Conservation (phyloP, 2,329 filamentous ascomycete genomes). For the Fusarium fracticaudum region DNA sequence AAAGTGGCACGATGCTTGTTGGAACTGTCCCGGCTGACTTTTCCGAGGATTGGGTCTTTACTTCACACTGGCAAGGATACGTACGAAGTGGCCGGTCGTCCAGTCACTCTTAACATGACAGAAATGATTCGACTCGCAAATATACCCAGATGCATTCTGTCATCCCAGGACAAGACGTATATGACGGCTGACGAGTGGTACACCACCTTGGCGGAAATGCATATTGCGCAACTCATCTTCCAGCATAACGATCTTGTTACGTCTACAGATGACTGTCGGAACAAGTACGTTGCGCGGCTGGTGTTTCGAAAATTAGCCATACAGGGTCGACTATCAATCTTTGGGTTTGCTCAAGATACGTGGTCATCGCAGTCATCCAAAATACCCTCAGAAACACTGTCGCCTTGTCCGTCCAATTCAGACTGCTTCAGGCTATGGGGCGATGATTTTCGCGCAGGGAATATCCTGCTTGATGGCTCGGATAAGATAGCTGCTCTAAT, state of each 20-base stretch:
- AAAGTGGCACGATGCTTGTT: conserved; percentile 53
- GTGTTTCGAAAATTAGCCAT: conserved; percentile 50
- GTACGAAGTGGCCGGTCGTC: conserved; percentile 25
- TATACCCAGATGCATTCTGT: conserved; percentile 28
- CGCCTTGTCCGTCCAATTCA: conserved; percentile 33
- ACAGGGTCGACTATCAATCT: conserved; percentile 35
- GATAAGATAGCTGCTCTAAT: not conserved
- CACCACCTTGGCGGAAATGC: conserved; percentile 50
- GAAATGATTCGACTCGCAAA: conserved; percentile 46
- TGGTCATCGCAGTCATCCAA: not conserved
- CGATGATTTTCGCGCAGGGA: conserved; percentile 47
- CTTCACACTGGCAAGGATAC: conserved; percentile 35
- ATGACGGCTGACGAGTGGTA: conserved; percentile 44
- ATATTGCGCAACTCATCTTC: conserved; percentile 52
- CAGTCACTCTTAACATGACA: conserved; percentile 50
- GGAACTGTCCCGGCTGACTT: conserved; percentile 47
- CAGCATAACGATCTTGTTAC: conserved; percentile 53
- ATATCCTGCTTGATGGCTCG: not conserved
- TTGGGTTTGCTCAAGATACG: conserved; percentile 38
- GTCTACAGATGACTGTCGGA: conserved; percentile 51
- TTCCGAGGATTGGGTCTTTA: conserved; percentile 53
- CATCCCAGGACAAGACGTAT: not conserved
- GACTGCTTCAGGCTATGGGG: conserved; percentile 43
- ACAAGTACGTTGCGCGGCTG: conserved; percentile 54
- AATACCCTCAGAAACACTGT: not conserved